Evolutionary conservation across 805 yeast species (phyloP).

Genomic region (Scheffersomyces amazonensis): DNA sequence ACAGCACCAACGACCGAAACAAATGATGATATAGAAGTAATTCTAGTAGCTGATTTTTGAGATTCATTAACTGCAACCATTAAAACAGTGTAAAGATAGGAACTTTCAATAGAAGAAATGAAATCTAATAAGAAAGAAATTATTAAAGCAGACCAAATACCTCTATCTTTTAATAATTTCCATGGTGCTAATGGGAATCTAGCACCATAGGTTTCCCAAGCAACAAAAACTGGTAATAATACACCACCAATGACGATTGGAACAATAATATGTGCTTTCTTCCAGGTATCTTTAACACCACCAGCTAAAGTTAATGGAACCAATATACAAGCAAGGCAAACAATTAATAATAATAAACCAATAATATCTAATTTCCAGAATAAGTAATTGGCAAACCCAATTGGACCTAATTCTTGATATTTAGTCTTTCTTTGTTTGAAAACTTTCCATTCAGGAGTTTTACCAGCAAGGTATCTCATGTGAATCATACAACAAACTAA

Average conservation of each 20-base stretch:
- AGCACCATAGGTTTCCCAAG: constrained; percentile 59
- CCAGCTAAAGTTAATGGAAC: constrained; percentile 79
- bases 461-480: constrained; percentile 53
- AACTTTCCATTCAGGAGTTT: constrained; percentile 48
- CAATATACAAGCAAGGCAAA: constrained; percentile 60
- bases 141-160: constrained; percentile 68
- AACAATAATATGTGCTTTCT: constrained; percentile 57
- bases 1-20: constrained; percentile 63
- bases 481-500: constrained; percentile 50
- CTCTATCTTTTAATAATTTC: constrained; percentile 59
- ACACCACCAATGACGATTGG: constrained; percentile 68
- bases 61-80: constrained; percentile 61
- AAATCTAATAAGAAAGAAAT: constrained; percentile 59
- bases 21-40: constrained; percentile 59
- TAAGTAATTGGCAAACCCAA: constrained; percentile 28
- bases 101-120: constrained; percentile 67
- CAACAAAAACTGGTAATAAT: constrained; percentile 54
- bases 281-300: constrained; percentile 56
- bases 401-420: constrained; percentile 29
- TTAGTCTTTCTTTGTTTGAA: constrained; percentile 39
- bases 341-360: constrained; percentile 56
- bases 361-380: constrained; percentile 67
- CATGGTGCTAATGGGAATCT: constrained; percentile 63
- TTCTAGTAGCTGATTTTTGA: constrained; percentile 62
- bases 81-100: constrained; percentile 64